Evolutionary conservation across 495 filamentous ascomycete species (phyloP).

Genomic region (Podospora pseudoanserina): DNA sequence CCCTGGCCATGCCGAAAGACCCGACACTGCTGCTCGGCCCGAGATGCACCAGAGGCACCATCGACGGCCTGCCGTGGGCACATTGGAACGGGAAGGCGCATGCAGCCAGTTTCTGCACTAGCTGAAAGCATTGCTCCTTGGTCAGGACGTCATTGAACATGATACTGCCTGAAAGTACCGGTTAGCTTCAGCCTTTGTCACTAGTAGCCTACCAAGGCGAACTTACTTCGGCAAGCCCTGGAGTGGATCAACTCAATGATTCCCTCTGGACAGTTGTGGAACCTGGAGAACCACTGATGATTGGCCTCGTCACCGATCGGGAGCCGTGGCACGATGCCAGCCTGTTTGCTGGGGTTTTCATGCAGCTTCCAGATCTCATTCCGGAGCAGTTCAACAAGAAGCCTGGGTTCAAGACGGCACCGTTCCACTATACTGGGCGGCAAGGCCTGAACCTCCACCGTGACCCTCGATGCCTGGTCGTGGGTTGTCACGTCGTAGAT

Average conservation of each 20-base stretch:
- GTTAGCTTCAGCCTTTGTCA: background rate
- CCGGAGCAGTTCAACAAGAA: constrained; percentile 68
- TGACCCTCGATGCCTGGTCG: constrained; percentile 7
- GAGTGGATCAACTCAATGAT: constrained; percentile 89
- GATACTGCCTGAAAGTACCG: constrained; percentile 55
- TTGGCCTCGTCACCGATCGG: constrained; percentile 9
- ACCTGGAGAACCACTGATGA: constrained; percentile 53
- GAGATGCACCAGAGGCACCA: constrained; percentile 68
- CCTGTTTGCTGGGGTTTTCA: constrained; percentile 24
- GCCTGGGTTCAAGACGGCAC: constrained; percentile 64
- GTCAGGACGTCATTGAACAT: constrained; percentile 91
- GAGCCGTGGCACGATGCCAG: background rate
- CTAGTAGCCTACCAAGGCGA: background rate
- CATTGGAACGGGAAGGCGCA: constrained; percentile 92
- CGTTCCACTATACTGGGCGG: constrained; percentile 71
- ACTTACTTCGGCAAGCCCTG: constrained; percentile 72
- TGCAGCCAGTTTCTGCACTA: constrained; percentile 59
- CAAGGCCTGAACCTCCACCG: constrained; percentile 54
- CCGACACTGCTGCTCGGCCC: constrained; percentile 20
- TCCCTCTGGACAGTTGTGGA: constrained; percentile 66
- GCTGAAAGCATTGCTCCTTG: constrained; percentile 57
- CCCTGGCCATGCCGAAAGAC: background rate
- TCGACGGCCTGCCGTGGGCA: constrained; percentile 77
- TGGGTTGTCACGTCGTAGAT: constrained; percentile 44
- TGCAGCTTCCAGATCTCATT: constrained; percentile 63